A percentile compares a stretch with the other conserved stretches of the same genome.
Conservation (phyloP, 176 grass and related monocot genomes). For the Lolium rigidum region DNA sequence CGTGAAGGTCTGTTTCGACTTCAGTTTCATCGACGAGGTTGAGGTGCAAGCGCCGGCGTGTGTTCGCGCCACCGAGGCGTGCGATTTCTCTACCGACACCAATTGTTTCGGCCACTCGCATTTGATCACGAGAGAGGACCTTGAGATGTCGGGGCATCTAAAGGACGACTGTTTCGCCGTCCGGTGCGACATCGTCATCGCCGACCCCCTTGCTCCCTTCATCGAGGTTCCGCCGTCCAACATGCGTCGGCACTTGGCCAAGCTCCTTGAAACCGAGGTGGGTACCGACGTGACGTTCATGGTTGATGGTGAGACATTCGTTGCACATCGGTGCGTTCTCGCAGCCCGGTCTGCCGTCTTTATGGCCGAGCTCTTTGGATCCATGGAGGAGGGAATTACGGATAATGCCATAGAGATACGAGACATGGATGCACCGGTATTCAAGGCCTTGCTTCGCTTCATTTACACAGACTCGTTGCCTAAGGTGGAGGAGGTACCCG, state of each 20-base stretch:
- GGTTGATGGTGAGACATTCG: not conserved
- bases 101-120: fast-evolving
- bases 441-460: constrained; percentile 1
- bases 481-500: no score
- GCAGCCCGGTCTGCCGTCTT: not conserved
- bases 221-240: not conserved
- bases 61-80: not conserved
- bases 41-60: not conserved
- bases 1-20: not conserved
- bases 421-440: constrained; percentile 41
- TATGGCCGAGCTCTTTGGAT: not conserved
- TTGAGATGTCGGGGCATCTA: constrained; percentile 7
- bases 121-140: not conserved
- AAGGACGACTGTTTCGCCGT: not conserved
- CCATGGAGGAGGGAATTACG: constrained; percentile 8
- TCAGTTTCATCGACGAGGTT: not conserved
- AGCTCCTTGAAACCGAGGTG: constrained; percentile 27
- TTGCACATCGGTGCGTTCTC: not conserved
- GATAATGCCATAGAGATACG: constrained; percentile 14
- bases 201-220: not conserved
- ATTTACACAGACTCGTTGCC: constrained; percentile 18
- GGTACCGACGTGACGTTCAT: constrained; percentile 36
- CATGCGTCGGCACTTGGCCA: constrained; percentile 10
- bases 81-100: not conserved
- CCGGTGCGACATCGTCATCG: not conserved